Base-by-base conservation (phyloP, 2,329 filamentous ascomycete genomes). In the Thelonectria blattea region DNA sequence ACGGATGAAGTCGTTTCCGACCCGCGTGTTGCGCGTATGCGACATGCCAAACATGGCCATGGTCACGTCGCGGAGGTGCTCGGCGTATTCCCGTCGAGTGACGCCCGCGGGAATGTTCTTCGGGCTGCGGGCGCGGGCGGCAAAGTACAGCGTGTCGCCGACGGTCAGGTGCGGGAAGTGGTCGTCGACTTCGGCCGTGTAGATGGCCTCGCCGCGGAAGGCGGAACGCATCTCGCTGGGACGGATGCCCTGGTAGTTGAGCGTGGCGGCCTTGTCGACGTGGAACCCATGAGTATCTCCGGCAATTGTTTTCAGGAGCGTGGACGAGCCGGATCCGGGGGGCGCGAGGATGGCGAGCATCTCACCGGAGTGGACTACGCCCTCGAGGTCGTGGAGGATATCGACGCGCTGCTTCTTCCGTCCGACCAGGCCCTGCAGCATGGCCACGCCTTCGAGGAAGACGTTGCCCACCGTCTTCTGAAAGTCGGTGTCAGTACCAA, bases 161-260 rank as follows among this genome's bases (percentile, higher is more conserved):
- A 93, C 90, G 1, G 85, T 88, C 66, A 93, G 76, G 74, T 87
- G 84, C 4, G 90, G 89, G 68, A 92, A 92, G 74, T 92, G 90
- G 5, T 89, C 87, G 73, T 94, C 91, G 32, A 91, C 88, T 74
- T 93, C 91, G 46, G 90, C 90, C 0, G 89, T 92, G 76, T 93
- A 94, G 71, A 93, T 92, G 52, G 89, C 90, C 76, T 94, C 91
- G 54, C 91, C 91, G 18, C 89, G 85, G 76, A 92, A 92, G 51
- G 84, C 81, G 4, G 84, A 85, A 74, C 89, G 85, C 89, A 94
- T 93, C 71, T 91, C 83, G 42, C 18, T 24, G 45, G 89, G 82
- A 1, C 84, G 79, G 65, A 91, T 83, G 61, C 87, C 64, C 32
- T 68, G 89, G 70, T 94, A 95, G 76, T 94, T 93, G 71, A 95